Conservation (phyloP, 306 rosid species). For the Acacia confusa region DNA sequence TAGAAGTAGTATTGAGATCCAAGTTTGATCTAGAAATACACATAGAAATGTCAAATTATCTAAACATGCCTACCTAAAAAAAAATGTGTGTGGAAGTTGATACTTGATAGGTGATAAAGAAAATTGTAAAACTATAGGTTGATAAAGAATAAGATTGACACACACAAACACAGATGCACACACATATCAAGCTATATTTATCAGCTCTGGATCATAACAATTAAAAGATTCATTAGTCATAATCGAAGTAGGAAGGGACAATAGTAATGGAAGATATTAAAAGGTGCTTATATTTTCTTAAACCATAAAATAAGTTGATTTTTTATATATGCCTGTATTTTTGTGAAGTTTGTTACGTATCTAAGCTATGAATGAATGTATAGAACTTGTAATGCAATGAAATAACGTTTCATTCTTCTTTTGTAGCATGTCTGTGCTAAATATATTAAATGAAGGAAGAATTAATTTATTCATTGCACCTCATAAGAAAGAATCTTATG, state of each 20-base stretch:
- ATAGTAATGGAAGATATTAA: background rate
- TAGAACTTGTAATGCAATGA: background rate
- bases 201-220: background rate
- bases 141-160: background rate
- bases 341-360: background rate
- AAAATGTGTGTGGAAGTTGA: constrained; percentile 40
- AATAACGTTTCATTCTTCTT: background rate
- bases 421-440: background rate
- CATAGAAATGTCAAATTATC: background rate
- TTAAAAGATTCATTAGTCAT: background rate
- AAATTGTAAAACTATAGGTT: background rate
- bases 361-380: background rate
- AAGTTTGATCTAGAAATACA: constrained; percentile 56
- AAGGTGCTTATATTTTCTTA: background rate
- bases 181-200: no score
- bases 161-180: no score
- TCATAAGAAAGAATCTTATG: constrained; percentile 65
- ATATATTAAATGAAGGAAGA: constrained; percentile 12
- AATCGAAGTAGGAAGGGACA: background rate
- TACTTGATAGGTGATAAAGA: background rate
- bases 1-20: constrained; percentile 91
- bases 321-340: background rate
- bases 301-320: background rate
- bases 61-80: background rate
- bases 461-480: constrained; percentile 44